Evolutionary conservation across 768 basidiomycete species (phyloP), one percentile per base, ranked within the genome.

Genomic region (Heimioporus sp.): DNA sequence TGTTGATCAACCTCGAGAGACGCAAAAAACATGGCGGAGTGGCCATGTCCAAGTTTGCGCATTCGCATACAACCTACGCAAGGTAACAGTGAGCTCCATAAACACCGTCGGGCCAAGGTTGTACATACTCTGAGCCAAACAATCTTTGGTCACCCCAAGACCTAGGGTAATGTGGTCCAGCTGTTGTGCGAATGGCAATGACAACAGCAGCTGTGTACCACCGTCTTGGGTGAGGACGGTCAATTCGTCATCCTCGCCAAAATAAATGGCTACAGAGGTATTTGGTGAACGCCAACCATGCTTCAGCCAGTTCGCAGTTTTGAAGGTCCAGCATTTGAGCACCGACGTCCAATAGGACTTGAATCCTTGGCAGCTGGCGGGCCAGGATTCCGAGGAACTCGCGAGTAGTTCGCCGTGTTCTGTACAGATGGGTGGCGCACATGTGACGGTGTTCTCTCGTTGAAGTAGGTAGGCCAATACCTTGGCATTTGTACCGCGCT

Each of bases 21-120:
- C 2, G 77, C 78, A 40, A 77, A 76, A 55, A 81, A 80, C 52
- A 76, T 64, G 21, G 79, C 58, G 4, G 79, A 74, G 51, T 81
- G 80, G 0, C 73, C 75, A 12, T 65, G 60, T 12, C 80, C 80
- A 0, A 81, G 70, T 55, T 72, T 72, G 13, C 80, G 70, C 79
- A 81, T 79, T 10, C 80, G 69, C 80, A 80, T 81, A 46, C 80
- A 80, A 5, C 77, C 79, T 80, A 12, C 64, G 24, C 24, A 28
- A 28, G 62, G 2, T 12, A 11, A 12, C 64, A 3, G 24, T 28
- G 24, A 58, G 44, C 38, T 40, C n/a, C n/a, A 7, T 11, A 16
- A 5, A 37, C 24, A 28, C 11, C 10, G 1, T 13, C 20, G 20
- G 11, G 2, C 8, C 20, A 10, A 30, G 5, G 8, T 4, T n/a